phyloP scores from a whole-genome alignment of 352 stramenopile genomes.

The Phytophthora melonis region DNA sequence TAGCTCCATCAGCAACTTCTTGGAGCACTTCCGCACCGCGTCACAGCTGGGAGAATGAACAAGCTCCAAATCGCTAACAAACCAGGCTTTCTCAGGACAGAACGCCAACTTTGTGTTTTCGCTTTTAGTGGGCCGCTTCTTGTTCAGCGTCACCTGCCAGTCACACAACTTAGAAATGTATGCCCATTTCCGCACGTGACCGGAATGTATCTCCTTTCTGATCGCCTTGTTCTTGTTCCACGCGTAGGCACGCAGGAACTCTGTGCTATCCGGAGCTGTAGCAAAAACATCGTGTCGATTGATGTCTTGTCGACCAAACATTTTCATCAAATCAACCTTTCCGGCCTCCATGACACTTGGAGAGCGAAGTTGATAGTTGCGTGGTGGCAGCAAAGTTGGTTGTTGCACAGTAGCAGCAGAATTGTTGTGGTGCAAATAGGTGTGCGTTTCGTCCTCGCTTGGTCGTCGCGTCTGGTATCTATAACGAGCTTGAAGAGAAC shows the following conservation, averaged over 20 bases:
- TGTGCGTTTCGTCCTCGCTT: background rate
- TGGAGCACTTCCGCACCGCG: background rate
- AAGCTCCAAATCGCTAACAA: constrained; percentile 1
- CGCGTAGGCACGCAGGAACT: constrained; percentile 5
- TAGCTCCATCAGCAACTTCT: background rate
- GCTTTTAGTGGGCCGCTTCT: background rate
- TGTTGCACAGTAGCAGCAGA: background rate
- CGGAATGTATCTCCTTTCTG: background rate
- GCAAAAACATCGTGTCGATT: constrained; percentile 6
- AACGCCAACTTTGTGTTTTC: background rate
- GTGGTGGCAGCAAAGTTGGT: background rate
- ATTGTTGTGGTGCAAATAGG: background rate
- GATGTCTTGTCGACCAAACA: background rate
- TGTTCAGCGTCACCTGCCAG: constrained; percentile 1
- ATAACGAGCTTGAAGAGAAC: background rate
- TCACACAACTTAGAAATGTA: constrained; percentile 1
- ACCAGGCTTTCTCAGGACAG: constrained; percentile 3
- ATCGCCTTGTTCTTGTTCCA: constrained; percentile 25
- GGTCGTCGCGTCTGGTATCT: background rate
- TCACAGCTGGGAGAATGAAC: constrained; percentile 5
- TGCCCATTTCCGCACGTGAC: background rate
- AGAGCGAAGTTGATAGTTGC: background rate
- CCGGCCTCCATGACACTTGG: background rate
- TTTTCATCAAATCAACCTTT: background rate
- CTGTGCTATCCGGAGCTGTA: background rate